These are phyloP conservation scores for Xylariaceae sp. DNA, from an alignment of 2,329 filamentous ascomycete genomes.

Conservation along the genomic window DNA sequence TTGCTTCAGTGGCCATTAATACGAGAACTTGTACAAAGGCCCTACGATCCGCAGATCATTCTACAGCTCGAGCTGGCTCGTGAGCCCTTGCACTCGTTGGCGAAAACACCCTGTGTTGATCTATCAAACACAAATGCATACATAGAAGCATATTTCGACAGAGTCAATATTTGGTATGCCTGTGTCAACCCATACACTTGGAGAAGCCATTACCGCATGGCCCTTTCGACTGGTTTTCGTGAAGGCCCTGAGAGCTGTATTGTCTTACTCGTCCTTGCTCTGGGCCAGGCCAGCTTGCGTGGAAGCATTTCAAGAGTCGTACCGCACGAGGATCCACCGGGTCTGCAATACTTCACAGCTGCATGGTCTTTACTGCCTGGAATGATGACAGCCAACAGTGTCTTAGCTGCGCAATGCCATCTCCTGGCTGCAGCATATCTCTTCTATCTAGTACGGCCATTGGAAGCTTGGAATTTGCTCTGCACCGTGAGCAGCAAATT, in stretches of 20 bases:
- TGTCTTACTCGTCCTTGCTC: conserved; percentile 72
- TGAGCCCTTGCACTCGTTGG: conserved; percentile 67
- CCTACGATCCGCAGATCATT: conserved; percentile 78
- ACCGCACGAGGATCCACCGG: conserved; percentile 68
- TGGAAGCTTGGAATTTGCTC: conserved; percentile 80
- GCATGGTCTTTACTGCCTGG: conserved; percentile 76
- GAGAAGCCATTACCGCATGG: conserved; percentile 71
- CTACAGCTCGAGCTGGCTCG: conserved; percentile 78
- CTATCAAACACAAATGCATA: conserved; percentile 72
- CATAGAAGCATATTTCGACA: conserved; percentile 75
- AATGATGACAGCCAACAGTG: conserved; percentile 76
- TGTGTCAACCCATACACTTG: conserved; percentile 82
- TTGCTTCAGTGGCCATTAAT: conserved; percentile 80
- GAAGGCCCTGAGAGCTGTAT: conserved; percentile 81
- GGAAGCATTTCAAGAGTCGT: conserved; percentile 74
- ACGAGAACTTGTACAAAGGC: conserved; percentile 70
- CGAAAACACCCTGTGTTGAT: conserved; percentile 65
- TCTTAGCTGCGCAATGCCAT: conserved; percentile 76
- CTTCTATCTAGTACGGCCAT: conserved; percentile 76
- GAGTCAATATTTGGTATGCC: conserved; percentile 82
- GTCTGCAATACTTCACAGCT: conserved; percentile 75
- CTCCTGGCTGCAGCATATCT: conserved; percentile 78
- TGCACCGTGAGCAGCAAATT: conserved; percentile 80
- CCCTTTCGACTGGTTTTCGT: conserved; percentile 71
- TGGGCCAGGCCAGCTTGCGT: conserved; percentile 72